Evolutionary conservation across 2,329 filamentous ascomycete species (phyloP).

Genomic region (Penicillium sp.): DNA sequence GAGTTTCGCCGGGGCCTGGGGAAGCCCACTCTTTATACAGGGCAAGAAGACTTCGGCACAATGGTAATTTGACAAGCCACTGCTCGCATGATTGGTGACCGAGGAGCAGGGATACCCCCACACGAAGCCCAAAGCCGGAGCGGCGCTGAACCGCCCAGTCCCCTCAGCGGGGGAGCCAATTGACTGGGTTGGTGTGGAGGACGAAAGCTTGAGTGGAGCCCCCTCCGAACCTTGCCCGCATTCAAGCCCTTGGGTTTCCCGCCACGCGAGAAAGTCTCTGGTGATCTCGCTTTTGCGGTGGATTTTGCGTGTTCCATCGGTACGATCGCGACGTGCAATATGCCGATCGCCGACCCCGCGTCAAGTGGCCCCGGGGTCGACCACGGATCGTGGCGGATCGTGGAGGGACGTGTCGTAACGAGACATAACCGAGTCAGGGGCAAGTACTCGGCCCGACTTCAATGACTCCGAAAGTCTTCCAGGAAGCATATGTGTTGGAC

Average conservation of each 20-base stretch:
- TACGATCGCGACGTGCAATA: not conserved
- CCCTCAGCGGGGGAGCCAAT: slow-evolving; percentile 1
- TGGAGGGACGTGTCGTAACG: not conserved
- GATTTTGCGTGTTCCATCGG: not conserved
- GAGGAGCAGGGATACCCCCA: not conserved
- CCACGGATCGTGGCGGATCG: not conserved
- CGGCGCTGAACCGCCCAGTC: not conserved
- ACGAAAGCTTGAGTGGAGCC: slow-evolving; percentile 21
- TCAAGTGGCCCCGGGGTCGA: not conserved
- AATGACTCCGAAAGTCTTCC: no score
- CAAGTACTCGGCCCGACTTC: no score
- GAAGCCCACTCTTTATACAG: slow-evolving; percentile 6
- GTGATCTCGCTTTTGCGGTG: not conserved
- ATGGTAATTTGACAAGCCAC: not conserved
- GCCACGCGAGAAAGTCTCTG: not conserved
- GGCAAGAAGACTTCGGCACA: slow-evolving; percentile 3
- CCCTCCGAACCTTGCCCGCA: slow-evolving; percentile 7
- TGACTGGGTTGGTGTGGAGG: slow-evolving; percentile 7
- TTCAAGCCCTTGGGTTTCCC: not conserved
- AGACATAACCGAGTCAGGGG: no score
- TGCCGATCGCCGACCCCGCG: not conserved
- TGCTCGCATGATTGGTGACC: slow-evolving; percentile 3
- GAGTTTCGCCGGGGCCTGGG: slow-evolving; percentile 1
- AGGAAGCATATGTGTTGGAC: not conserved
- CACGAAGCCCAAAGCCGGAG: not conserved